Conservation (phyloP, 2,329 filamentous ascomycete species). For the Dactylonectria estremocensis region DNA sequence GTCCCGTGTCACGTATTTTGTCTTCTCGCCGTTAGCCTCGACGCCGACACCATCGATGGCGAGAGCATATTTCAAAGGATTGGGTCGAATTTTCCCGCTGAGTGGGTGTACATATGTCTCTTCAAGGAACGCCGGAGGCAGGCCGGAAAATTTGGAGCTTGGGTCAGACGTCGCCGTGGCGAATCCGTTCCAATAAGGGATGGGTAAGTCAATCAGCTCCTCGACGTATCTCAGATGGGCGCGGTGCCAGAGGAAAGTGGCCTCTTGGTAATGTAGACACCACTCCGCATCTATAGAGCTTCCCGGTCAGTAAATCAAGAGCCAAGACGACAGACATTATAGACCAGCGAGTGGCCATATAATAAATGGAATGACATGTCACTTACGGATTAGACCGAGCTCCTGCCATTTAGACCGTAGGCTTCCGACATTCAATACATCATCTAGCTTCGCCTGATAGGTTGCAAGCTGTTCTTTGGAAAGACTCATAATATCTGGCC, state of each 20-base stretch:
- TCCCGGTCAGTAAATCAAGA: no score
- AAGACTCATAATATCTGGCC: conserved; percentile 27
- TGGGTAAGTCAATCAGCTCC: conserved; percentile 20
- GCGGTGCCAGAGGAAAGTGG: conserved; percentile 28
- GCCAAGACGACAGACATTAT: no score
- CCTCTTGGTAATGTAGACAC: conserved; percentile 32
- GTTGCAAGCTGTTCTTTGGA: conserved; percentile 13
- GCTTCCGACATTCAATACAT: conserved; percentile 14
- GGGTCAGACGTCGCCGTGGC: not conserved
- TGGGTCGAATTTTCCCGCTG: conserved; percentile 5
- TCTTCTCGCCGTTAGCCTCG: no score
- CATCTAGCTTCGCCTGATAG: conserved; percentile 26
- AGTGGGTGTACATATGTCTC: conserved; percentile 17
- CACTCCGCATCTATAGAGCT: conserved; percentile 21
- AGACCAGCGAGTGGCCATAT: no score
- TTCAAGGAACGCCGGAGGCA: conserved; percentile 23
- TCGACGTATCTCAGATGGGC: conserved; percentile 27
- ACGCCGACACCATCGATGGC: conserved; percentile 13
- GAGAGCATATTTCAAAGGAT: conserved; percentile 25
- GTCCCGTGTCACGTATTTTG: conserved; percentile 24
- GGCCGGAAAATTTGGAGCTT: conserved; percentile 13
- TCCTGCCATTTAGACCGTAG: conserved; percentile 25
- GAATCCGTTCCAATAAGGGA: conserved; percentile 30
- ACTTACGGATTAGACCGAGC: conserved; percentile 22
- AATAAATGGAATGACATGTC: no score